phyloP scores from a whole-genome alignment of 2,329 filamentous ascomycete genomes.

The Cladophialophora yegresii region DNA sequence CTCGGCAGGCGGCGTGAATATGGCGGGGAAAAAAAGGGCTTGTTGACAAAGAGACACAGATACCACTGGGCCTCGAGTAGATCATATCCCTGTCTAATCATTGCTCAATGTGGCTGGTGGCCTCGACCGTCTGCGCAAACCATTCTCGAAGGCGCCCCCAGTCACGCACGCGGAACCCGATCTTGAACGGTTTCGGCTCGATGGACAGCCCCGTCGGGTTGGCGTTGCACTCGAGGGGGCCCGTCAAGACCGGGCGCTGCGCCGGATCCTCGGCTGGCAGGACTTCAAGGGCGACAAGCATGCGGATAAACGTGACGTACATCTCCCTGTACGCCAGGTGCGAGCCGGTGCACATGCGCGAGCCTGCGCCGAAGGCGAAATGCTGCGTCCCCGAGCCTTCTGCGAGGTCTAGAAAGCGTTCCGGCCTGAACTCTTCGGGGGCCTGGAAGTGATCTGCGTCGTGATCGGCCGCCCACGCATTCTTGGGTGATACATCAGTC shows the following conservation, averaged over 20 bases:
- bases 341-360: conserved; percentile 35
- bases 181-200: conserved; percentile 23
- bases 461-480: conserved; percentile 71
- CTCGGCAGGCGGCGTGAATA: too few species aligned
- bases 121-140: too few species aligned
- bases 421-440: conserved; percentile 64
- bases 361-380: conserved; percentile 33
- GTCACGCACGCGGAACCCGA: conserved; percentile 10
- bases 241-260: conserved; percentile 20
- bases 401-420: conserved; percentile 63
- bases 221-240: conserved; percentile 34
- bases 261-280: conserved; percentile 15
- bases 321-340: conserved; percentile 36
- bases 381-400: conserved; percentile 54
- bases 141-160: too few species aligned
- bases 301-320: conserved; percentile 34
- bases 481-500: conserved; percentile 1
- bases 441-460: conserved; percentile 67
- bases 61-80: too few species aligned
- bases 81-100: too few species aligned
- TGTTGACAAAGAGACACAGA: too few species aligned
- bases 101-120: too few species aligned
- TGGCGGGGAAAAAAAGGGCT: too few species aligned
- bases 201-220: conserved; percentile 29
- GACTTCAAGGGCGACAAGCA: conserved; percentile 34